A percentile compares a stretch with the other conserved stretches of the same genome.
Evolutionary conservation across 441 rosid genomes (phyloP).

Genomic region (Mallotus repandus): DNA sequence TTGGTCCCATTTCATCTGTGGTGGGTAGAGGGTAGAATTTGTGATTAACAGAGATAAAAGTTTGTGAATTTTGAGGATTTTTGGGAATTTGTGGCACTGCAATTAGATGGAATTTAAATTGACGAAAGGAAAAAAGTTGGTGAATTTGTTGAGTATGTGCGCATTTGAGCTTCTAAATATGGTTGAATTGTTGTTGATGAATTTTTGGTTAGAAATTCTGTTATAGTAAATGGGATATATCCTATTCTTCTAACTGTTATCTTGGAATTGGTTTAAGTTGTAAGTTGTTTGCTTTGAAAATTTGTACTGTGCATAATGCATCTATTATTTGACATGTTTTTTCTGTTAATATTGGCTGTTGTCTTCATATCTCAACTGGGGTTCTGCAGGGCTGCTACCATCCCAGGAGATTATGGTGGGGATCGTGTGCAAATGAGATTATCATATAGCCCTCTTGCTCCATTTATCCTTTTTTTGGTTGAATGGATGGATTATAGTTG

Average conservation of each 20-base stretch:
- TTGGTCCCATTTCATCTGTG: slow-evolving; percentile 9
- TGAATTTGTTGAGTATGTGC: slow-evolving; percentile 15
- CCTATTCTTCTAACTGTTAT: slow-evolving; percentile 3
- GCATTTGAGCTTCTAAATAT: slow-evolving; percentile 9
- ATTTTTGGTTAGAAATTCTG: neutral
- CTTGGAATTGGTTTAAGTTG: neutral
- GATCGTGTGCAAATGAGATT: slow-evolving; percentile 57
- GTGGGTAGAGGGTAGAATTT: slow-evolving; percentile 9
- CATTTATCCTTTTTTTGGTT: slow-evolving; percentile 48
- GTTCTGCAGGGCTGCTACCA: slow-evolving; percentile 56
- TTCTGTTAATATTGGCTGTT: neutral
- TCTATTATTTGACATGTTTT: neutral
- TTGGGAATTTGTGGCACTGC: neutral
- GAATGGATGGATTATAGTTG: slow-evolving; percentile 72
- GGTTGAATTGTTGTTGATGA: slow-evolving; percentile 5
- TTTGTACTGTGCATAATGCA: neutral
- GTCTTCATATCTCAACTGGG: slow-evolving; percentile 17
- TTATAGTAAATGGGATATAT: neutral
- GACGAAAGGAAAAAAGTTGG: slow-evolving; percentile 7
- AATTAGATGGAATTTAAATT: slow-evolving; percentile 13
- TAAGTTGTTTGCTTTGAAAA: slow-evolving; percentile 7
- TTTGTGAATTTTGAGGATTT: neutral
- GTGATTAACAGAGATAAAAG: neutral
- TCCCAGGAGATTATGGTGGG: slow-evolving; percentile 57
- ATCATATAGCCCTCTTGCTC: slow-evolving; percentile 63